phyloP scores from a whole-genome alignment of 257 asterid genomes.

The Nicotiana paniculata region DNA sequence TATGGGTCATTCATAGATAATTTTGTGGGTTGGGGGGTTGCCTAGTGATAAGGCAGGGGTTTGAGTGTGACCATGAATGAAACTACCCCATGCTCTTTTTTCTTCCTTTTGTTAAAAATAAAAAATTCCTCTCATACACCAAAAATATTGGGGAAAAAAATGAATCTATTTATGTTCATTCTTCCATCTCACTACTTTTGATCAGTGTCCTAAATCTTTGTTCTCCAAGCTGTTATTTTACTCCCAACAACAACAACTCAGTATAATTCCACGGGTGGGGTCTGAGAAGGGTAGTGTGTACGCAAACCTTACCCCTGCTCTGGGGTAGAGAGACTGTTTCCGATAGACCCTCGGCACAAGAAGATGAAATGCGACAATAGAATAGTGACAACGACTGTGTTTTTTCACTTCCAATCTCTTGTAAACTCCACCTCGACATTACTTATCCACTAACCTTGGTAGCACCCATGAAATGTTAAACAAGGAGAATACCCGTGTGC shows the following conservation, averaged over 20 bases:
- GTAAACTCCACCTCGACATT: not conserved
- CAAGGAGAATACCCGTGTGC: not conserved
- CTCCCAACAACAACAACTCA: not conserved
- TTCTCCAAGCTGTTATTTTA: not conserved
- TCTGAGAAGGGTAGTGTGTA: too few relatives aligned
- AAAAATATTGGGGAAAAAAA: not conserved
- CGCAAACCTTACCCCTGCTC: too few relatives aligned
- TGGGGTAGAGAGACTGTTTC: too few relatives aligned
- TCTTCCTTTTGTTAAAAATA: too few relatives aligned
- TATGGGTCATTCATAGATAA: not conserved
- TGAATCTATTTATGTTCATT: not conserved
- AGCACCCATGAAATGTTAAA: not conserved
- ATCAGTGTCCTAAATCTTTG: not conserved
- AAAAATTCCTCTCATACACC: too few relatives aligned
- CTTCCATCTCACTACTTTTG: not conserved
- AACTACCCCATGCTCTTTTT: not conserved
- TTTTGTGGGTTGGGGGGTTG: not conserved
- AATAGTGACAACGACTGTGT: too few relatives aligned
- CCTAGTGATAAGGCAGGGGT: not conserved
- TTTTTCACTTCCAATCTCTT: not conserved
- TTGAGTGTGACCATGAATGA: not conserved
- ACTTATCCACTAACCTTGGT: not conserved
- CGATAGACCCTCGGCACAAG: too few relatives aligned
- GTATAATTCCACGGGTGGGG: too few relatives aligned
- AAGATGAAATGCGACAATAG: too few relatives aligned